Percentiles rank a stretch among this genome's conserved stretches.
Conservation (phyloP, 129 eudicot species). For the Chrysanthemum seticuspe region DNA sequence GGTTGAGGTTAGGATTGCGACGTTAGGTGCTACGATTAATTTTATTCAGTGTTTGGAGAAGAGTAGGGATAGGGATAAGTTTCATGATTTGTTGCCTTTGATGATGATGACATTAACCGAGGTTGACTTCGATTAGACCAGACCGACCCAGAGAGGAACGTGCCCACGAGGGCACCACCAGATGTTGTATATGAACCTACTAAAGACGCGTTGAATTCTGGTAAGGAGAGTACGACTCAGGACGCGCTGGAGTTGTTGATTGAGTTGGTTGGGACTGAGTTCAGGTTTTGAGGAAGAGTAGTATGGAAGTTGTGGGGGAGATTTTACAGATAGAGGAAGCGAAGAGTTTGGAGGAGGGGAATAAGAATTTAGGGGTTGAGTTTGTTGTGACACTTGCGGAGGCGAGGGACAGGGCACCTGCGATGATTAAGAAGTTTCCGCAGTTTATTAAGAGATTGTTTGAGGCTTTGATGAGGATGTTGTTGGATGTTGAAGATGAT, state of each 20-base stretch:
- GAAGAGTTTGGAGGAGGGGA: slow-evolving; percentile 72
- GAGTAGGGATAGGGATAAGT: slow-evolving; percentile 61
- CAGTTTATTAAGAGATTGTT: no score
- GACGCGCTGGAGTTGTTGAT: slow-evolving; percentile 70
- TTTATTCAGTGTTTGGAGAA: slow-evolving; percentile 67
- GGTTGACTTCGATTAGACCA: no score
- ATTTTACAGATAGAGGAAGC: slow-evolving; percentile 74
- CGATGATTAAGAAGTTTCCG: no score
- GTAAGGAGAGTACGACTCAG: slow-evolving; percentile 46
- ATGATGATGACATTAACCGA: slow-evolving; percentile 92
- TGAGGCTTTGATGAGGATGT: slow-evolving; percentile 55
- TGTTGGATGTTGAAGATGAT: slow-evolving; percentile 76
- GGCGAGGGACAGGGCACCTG: no score
- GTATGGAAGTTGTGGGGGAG: slow-evolving; percentile 69
- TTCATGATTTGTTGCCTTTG: slow-evolving; percentile 69
- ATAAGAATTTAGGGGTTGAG: slow-evolving; percentile 61
- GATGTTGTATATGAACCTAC: no score
- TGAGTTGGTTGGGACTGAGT: slow-evolving; percentile 87
- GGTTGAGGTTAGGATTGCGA: slow-evolving; percentile 65
- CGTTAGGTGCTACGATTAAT: slow-evolving; percentile 67
- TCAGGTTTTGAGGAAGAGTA: slow-evolving; percentile 71
- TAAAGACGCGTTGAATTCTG: slow-evolving; percentile 37
- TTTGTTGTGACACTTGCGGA: not conserved
- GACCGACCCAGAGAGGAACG: no score
- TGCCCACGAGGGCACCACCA: no score